Conservation (phyloP, 345 rosid genomes). For the Citrus hindsii region DNA sequence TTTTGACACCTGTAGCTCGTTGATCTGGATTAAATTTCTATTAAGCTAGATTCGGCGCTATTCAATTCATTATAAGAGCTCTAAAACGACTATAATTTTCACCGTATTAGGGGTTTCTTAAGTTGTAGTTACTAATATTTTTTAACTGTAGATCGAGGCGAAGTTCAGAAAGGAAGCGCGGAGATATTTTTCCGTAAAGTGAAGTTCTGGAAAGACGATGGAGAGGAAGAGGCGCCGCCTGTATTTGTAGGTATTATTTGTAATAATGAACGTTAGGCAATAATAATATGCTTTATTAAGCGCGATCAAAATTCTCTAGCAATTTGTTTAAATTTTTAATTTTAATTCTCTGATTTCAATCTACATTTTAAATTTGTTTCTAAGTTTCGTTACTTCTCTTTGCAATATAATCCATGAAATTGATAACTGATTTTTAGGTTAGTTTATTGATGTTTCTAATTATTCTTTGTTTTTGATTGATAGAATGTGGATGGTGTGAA, state of each 20-base stretch:
- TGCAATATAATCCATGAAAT: not conserved
- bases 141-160: slow-evolving; percentile 70
- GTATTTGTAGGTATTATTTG: slow-evolving; percentile 91
- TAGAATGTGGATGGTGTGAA: slow-evolving; percentile 95
- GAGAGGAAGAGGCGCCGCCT: slow-evolving; percentile 93
- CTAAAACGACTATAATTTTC: not conserved
- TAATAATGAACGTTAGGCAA: slow-evolving; percentile 16
- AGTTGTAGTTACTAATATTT: not conserved
- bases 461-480: not conserved
- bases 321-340: not conserved
- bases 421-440: not conserved
- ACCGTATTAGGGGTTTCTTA: not conserved
- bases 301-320: not conserved
- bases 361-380: not conserved
- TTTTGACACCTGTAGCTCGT: not conserved
- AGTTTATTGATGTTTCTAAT: not conserved
- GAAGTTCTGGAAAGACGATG: slow-evolving; percentile 98
- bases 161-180: slow-evolving; percentile 84
- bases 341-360: not conserved
- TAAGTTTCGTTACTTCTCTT: not conserved
- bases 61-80: slow-evolving; percentile 3
- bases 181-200: slow-evolving; percentile 96
- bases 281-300: not conserved
- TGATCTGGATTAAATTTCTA: not conserved
- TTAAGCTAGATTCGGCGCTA: not conserved